Percentiles rank a stretch among this genome's conserved stretches.
Evolutionary conservation across 2,329 filamentous ascomycete species (phyloP).

Genomic region (Aspergillus uvarum): DNA sequence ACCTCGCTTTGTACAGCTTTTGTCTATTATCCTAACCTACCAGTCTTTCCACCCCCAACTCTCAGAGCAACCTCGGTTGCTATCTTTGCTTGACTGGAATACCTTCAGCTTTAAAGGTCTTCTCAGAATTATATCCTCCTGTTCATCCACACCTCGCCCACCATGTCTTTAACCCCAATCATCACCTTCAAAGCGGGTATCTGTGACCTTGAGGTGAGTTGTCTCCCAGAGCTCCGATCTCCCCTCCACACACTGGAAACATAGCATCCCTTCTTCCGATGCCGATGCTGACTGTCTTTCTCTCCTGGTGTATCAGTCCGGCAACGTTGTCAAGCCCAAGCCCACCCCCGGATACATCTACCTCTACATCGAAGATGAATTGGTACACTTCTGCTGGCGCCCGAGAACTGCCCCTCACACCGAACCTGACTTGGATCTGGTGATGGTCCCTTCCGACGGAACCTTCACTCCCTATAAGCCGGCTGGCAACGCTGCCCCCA

Average conservation of each 20-base stretch:
- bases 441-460: constrained; percentile 90
- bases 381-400: constrained; percentile 97
- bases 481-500: constrained; percentile 62
- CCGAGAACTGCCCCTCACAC: constrained; percentile 69
- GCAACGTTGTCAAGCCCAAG: constrained; percentile 69
- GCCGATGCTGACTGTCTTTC: not conserved
- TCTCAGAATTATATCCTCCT: constrained; percentile 9
- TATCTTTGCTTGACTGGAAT: not conserved
- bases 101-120: constrained; percentile 1
- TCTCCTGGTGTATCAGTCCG: constrained; percentile 44
- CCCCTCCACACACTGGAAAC: not conserved
- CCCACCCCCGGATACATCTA: constrained; percentile 83
- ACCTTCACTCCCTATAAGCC: constrained; percentile 79
- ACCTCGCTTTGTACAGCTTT: constrained; percentile 6
- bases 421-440: constrained; percentile 78
- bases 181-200: constrained; percentile 96
- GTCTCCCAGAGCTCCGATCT: constrained; percentile 1
- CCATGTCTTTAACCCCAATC: constrained; percentile 79
- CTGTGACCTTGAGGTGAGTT: constrained; percentile 78
- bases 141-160: constrained; percentile 20
- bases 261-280: not conserved
- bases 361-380: constrained; percentile 88
- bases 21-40: not conserved
- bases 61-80: not conserved
- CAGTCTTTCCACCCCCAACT: not conserved